Evolutionary conservation across 495 filamentous ascomycete species (phyloP).

Genomic region (Tuber aestivum): DNA sequence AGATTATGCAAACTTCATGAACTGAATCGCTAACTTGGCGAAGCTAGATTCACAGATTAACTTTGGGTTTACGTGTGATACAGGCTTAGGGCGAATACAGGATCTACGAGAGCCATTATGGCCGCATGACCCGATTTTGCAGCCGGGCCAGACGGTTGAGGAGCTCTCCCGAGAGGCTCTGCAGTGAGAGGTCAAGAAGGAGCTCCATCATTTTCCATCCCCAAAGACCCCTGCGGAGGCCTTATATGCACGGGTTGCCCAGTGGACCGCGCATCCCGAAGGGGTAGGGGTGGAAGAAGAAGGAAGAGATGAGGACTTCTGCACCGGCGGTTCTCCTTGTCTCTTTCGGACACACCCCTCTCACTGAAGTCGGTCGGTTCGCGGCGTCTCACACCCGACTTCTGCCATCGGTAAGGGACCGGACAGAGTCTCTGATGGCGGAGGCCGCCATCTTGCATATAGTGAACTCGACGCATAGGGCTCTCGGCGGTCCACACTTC

Average conservation of each 20-base stretch:
- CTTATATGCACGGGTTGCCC: neutral
- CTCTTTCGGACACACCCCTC: too few relatives aligned
- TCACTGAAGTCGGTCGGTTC: too few relatives aligned
- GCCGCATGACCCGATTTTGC: neutral
- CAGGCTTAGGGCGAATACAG: too few relatives aligned
- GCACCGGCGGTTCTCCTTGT: constrained; percentile 34
- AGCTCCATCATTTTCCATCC: constrained; percentile 16
- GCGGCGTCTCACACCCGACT: constrained; percentile 56
- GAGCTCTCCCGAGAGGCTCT: neutral
- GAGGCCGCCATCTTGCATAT: too few relatives aligned
- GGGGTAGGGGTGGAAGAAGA: constrained; percentile 36
- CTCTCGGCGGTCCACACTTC: too few relatives aligned
- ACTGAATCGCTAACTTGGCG: too few relatives aligned
- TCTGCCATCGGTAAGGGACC: constrained; percentile 47
- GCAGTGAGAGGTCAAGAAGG: constrained; percentile 40
- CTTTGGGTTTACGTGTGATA: too few relatives aligned
- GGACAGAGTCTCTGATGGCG: constrained; percentile 45
- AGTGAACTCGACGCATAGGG: too few relatives aligned
- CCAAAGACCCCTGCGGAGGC: neutral
- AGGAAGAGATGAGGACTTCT: constrained; percentile 44
- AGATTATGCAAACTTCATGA: too few relatives aligned
- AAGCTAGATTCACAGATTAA: too few relatives aligned
- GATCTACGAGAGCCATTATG: neutral
- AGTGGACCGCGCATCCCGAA: constrained; percentile 10
- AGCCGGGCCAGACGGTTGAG: neutral